These are phyloP conservation scores for Entelexis paramagnoliae DNA, from an alignment of 1,139 yeast genomes.

Conservation along the genomic window DNA sequence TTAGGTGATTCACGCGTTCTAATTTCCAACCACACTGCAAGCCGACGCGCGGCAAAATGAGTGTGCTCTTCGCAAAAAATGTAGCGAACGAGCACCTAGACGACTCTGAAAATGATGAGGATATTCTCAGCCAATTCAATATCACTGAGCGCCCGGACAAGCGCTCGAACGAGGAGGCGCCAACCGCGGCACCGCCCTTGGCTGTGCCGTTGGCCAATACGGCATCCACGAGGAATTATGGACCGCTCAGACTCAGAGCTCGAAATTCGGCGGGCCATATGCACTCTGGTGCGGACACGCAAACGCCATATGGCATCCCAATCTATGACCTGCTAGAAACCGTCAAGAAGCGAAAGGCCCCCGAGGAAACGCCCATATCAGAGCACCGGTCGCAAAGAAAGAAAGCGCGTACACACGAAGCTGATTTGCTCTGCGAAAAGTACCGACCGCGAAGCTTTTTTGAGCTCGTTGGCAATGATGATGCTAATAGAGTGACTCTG, in stretches of 20 bases:
- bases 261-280: not conserved
- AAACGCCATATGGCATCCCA: slow-evolving; percentile 27
- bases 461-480: slow-evolving; percentile 74
- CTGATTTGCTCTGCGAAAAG: slow-evolving; percentile 51
- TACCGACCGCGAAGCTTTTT: slow-evolving; percentile 67
- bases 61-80: not conserved
- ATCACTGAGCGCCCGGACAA: not conserved
- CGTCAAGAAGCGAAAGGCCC: not conserved
- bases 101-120: not conserved
- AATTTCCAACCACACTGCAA: not conserved
- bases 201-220: not conserved
- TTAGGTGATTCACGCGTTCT: slow-evolving; percentile 4
- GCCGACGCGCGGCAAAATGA: not conserved
- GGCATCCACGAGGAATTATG: not conserved
- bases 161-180: not conserved
- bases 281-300: not conserved
- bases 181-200: not conserved
- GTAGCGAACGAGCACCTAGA: not conserved
- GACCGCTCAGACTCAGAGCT: not conserved
- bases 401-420: not conserved
- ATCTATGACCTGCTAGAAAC: slow-evolving; percentile 27
- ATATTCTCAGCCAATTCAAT: slow-evolving; percentile 2
- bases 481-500: slow-evolving; percentile 56
- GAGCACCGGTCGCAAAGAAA: not conserved
- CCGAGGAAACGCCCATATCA: not conserved